Base-by-base conservation (phyloP, 257 asterid genomes). In the Hygrophila difformis region DNA sequence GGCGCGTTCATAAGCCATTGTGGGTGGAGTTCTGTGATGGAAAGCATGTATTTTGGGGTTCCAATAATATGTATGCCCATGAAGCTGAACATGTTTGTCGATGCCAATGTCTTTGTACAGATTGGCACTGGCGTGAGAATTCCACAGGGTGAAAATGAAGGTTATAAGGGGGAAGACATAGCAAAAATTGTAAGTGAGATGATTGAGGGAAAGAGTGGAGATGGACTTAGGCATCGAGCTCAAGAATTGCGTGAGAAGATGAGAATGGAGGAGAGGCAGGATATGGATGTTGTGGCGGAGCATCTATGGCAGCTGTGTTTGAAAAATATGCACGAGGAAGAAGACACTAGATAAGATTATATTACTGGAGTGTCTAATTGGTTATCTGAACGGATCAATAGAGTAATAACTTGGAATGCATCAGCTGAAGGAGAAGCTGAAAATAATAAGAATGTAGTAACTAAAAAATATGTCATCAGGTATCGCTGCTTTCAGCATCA, bases 1-100 rank as follows among this genome's bases (percentile, higher is more conserved):
- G 76, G 71, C 2, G 79, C 54, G 2, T 71, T 75, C 20, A 21
- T 65, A 20, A 68, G 77, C 22, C 84, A 76, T 18, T 72, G 80
- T 19, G 84, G 79, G 9, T 68, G 74, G 77, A 72, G 70, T 43
- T 71, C 84, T 6, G 20, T 51, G 5, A 47, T 13, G 2, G 81
- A 76, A 21, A 72, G 77, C 43, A 2, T 72, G 1, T 59, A 57
- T 20, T 44, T 38, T 46, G 77, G 73, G 1, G 73, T 76, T 19
- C 75, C 77, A 1, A 53, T 72, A 6, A 34, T 76, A 40, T 63
- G 49, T 8, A 56, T 71, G 67, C 74, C 83, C 1, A 44, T 71
- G 69, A 59, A 52, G 9, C 18, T 58, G 12, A 62, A 57, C 20
- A 66, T 59, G 55, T 41, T 38, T 6, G 12, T 68, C 8, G 34